Base-by-base conservation (phyloP, 805 yeast genomes). In the Ogataea parapolymorpha region DNA sequence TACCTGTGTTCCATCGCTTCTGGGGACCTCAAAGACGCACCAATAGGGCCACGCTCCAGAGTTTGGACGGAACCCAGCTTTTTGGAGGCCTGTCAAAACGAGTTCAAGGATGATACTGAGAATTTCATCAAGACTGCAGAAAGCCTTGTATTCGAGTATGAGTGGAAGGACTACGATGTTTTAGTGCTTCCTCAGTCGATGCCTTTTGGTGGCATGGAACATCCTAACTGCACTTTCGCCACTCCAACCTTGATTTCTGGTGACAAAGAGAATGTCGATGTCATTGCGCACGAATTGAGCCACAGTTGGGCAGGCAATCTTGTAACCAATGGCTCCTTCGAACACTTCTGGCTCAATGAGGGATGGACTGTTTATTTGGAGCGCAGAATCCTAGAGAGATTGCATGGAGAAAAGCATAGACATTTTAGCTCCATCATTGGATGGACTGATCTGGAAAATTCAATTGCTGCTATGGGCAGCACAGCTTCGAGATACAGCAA, bases 181-280 rank as follows among this genome's bases (percentile, higher is more conserved):
- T 70, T 89, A 29, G 80, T 89, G 24, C 75, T 88, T 49, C 95
- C 95, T 2, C 75, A 81, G 40, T 77, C 79, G 6, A 74, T 77
- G 65, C 95, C 95, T 3, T 89, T 85, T 55, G 96, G 96, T 48
- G 96, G 96, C 40, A 89, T 89, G 95, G 96, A 89, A 66, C 86
- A 87, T 57, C 95, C 95, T 45, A 87, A 88, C 57, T 79, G 87
- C 62, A 87, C 95, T 1, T 87, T 87, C 64, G 90, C 89, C 7
- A 87, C 96, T 0, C 95, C 96, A 34, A 88, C 96, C 2, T 70
- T 89, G 46, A 77, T 89, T 31, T 77, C 90, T 12, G 89, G 90
- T 28, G 95, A 88, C 63, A 73, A 90, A 43, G 81, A 86, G 42
- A 86, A 88, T 49, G 88, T 88, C 14, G 89, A 85, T 53, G 96